Base-by-base conservation (phyloP, 306 rosid genomes). In the Clitoria ternatea region DNA sequence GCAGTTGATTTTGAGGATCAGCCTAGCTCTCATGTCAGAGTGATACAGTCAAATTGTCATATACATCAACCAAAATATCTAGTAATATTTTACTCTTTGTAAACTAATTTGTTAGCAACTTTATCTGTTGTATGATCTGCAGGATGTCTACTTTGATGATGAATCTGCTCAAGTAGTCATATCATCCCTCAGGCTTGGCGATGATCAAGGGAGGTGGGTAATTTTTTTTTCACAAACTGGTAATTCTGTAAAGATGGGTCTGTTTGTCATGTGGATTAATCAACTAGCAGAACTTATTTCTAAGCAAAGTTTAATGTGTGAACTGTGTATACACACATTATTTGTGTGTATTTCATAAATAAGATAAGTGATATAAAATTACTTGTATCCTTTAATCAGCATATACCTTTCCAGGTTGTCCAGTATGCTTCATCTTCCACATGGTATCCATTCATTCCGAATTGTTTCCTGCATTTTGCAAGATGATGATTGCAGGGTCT, bases 141-240 rank as follows among this genome's bases (percentile, higher is more conserved):
- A 94, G 99, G 99, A 89, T 43, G 97, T 84, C 73, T 94, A 94
- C 87, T 94, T 89, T 74, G 97, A 91, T 8, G 96, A 94, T 77
- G 99, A 91, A 64, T 91, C 96, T 57, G 97, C 99, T 52, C 92
- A 94, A 80, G 97, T 94, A 19, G 96, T 91, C 47, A 87, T 94
- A 85, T 94, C 99, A n/a, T 91, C 99, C 61, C 81, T 94, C 44
- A 89, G 97, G 78, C 96, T 94, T 9, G 90, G 99, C 48, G 96
- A 87, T 81, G 99, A 94, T 47, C 96, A 91, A 76, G 97, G 99
- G 80, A 94, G 99, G 99, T 94, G 60, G 77, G 97, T 82, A 56
- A 56, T 68, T 59, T 13, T 64, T 47, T 40, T 70, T 62, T 15
- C 64, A n/a, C 36, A 0, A 19, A 48, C 48, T 23, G 14, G 48